Evolutionary conservation across 23 red algal genomes (phyloP), one percentile per base, ranked within the genome.

Genomic region (Gracilariopsis chorda): DNA sequence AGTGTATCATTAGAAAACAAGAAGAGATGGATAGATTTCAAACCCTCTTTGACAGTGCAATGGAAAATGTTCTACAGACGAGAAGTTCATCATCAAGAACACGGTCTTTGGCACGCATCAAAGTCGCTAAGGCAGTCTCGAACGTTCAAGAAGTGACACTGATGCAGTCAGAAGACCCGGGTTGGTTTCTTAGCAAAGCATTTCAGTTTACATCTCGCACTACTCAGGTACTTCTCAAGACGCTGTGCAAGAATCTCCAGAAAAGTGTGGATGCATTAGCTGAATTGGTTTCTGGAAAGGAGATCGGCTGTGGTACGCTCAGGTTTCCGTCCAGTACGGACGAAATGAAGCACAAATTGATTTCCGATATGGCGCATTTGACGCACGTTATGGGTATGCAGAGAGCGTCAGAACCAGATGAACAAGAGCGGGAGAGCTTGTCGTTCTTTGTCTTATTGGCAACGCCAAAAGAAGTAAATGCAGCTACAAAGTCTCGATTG

Each of bases 151-250:
- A 84, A 49, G 32, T 51, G 2, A 48, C 80, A 23, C 14, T 83
- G 7, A 10, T 84, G 44, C 58, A 84, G 34, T 61, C 80, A 1
- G 53, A 70, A 29, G 80, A 84, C 37, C 80, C 80, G 7, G 33
- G 33, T 48, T 84, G 80, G 53, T 84, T 84, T 27, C 25, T 84
- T 7, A 42, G 19, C 25, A 36, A 42, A 43, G 80, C 80, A 49
- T 84, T 84, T 40, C 58, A 84, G 25, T 67, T 70, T 35, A 70
- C 58, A 24, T 84, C 58, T 49, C 58, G 58, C 25, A 84, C 80
- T 7, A 84, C 60, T 4, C 80, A 84, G 36, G 80, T 7, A 17
- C 69, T 84, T 70, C 1, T 84, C 19, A 7, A 21, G 14, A n/a
- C 56, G 16, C 44, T 84, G 19, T 56, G 12, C 4, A 51, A 65